phyloP scores from a whole-genome alignment of 768 basidiomycete species.

The Strobilomyces echinocephalus region DNA sequence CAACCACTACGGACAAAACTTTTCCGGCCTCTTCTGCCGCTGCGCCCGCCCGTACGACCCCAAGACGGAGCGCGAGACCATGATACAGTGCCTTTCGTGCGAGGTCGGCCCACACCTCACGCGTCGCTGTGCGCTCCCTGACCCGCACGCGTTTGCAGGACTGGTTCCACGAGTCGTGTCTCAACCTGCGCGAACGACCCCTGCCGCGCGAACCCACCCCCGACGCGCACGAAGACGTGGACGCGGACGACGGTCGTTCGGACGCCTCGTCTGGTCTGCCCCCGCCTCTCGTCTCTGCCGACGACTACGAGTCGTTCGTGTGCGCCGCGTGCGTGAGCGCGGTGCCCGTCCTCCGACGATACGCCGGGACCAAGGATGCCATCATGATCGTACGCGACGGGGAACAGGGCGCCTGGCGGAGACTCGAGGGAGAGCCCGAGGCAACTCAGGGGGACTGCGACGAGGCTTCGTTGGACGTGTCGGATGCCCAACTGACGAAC shows the following conservation, averaged over 20 bases:
- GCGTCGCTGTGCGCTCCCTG: neutral
- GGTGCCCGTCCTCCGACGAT: slow-evolving; percentile 49
- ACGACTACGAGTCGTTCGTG: slow-evolving; percentile 71
- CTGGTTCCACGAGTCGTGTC: slow-evolving; percentile 90
- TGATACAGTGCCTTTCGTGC: slow-evolving; percentile 84
- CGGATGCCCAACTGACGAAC: slow-evolving; percentile 17
- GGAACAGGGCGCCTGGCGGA: slow-evolving; percentile 46
- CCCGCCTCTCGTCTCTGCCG: slow-evolving; percentile 59
- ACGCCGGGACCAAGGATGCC: slow-evolving; percentile 65
- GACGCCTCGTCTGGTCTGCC: slow-evolving; percentile 64
- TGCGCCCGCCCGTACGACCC: slow-evolving; percentile 71
- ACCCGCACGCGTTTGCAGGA: slow-evolving; percentile 43
- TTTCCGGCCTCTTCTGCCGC: slow-evolving; percentile 65
- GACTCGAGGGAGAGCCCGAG: slow-evolving; percentile 34
- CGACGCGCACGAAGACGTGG: slow-evolving; percentile 10
- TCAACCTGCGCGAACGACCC: slow-evolving; percentile 70
- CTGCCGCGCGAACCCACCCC: slow-evolving; percentile 40
- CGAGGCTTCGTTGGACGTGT: slow-evolving; percentile 23
- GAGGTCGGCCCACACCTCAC: slow-evolving; percentile 46
- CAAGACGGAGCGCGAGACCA: slow-evolving; percentile 70
- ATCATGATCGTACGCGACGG: slow-evolving; percentile 60
- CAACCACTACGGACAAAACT: slow-evolving; percentile 75
- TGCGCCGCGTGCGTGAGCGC: slow-evolving; percentile 65
- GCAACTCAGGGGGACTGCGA: neutral
- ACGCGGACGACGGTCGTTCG: slow-evolving; percentile 53